Base-by-base conservation (phyloP, 306 rosid genomes). In the Rosa chinensis region DNA sequence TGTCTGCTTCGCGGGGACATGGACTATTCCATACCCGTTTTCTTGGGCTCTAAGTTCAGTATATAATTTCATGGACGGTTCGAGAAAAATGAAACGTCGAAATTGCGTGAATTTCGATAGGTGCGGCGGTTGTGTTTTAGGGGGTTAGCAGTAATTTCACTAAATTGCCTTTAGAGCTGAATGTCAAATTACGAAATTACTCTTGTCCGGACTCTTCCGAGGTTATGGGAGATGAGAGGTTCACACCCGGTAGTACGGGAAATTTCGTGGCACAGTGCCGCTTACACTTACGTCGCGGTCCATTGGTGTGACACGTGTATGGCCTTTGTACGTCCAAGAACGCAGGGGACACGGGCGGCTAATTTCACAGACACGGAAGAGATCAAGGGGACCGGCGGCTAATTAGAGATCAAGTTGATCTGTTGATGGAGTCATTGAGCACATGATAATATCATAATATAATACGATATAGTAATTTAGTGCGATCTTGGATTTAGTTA, bases 41-140 rank as follows among this genome's bases (percentile, higher is more conserved):
- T 17, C 78, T 74, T 74, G 70, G 43, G 64, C 55, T 10, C 37
- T 43, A 74, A 74, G 78, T 43, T 7, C 18, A 6, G 70, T 5
- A 40, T 58, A 35, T 14, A 35, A 10, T 59, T 11, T 10, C 13
- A 8, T 16, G 44, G 70, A 35, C 44, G 20, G 45, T 5, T 64
- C 44, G n/a, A 32, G 45, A 64, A 17, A 16, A 66, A 9, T n/a
- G 7, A 42, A 67, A 18, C 14, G 28, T 25, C 28, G 28, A 25
- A 25, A 25, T 25, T 25, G 66, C 69, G 55, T 21, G 17, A 18
- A 2, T 13, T 47, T n/a, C 40, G 68, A n/a, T 16, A 2, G 5
- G 16, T 16, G 21, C 0, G 8, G 21, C 58, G 21, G 58, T 53
- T 53, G n/a, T 16, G 2, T 7, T 16, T 18, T 17, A 18, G 23